Evolutionary conservation across 2,329 filamentous ascomycete genomes (phyloP), one percentile per base, ranked within the genome.

Genomic region (Cryphonectria parasitica): DNA sequence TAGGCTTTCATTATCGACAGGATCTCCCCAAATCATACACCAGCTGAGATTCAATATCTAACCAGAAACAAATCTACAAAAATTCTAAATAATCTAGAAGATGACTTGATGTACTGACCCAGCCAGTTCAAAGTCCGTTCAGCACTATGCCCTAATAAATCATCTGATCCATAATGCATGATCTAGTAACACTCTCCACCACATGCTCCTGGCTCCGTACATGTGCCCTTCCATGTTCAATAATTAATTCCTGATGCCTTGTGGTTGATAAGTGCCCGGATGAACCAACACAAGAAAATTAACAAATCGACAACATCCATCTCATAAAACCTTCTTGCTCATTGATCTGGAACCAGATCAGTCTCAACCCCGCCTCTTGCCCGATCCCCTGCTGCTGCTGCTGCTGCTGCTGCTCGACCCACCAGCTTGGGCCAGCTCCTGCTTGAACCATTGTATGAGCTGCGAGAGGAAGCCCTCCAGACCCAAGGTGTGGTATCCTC

Each of bases 391-490:
- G 19, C 62, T 52, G 41, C 62, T 34, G 34, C 34, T 49, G 25
- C 62, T 45, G 43, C 63, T 52, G 45, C 45, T 49, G 31, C 63
- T 52, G 63, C 62, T 64, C 39, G 41, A 19, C 15, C 43, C 63
- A 15, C 28, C 43, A 3, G 52, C 58, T 3, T 31, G n/a, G 31
- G 34, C 49, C 17, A 71, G 45, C 43, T 71, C 69, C 7, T 56
- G 52, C 17, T 22, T 66, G 6, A 52, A 71, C 64, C 67, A 67
- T 4, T 22, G 36, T 28, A 69, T 41, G 5, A 69, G 67, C 19
- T 64, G 36, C 5, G 64, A 52, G 62, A 71, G 41, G 45, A 71
- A 71, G 1, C 70, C 70, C n/a, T 64, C 73, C 74, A 78, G 76
- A 70, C 68, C 71, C 11, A 72, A 25, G 2, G 60, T 68, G 11